These are phyloP conservation scores for Heterobasidion parviporum DNA, from an alignment of 1,284 basidiomycete genomes.

Conservation along the genomic window DNA sequence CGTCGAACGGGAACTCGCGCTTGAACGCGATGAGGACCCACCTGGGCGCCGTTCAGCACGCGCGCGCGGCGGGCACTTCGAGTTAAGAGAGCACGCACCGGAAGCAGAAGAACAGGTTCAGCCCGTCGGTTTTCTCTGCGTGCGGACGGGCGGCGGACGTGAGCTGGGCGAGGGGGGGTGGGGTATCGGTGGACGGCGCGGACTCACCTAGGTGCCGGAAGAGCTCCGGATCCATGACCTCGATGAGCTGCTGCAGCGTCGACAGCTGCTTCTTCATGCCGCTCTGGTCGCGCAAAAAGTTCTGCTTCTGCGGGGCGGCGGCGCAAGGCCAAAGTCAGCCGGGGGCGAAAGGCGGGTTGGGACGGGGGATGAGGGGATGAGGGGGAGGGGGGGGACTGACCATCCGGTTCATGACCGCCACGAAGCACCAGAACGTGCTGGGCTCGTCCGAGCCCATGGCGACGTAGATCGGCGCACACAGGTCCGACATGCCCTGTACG, in stretches of 20 bases:
- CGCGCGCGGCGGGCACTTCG: not conserved
- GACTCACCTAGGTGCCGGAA: constrained; percentile 73
- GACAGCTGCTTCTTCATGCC: constrained; percentile 95
- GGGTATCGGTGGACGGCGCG: constrained; percentile 8
- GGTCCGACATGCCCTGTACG: constrained; percentile 96
- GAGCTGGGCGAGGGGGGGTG: not conserved
- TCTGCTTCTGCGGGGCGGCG: constrained; percentile 58
- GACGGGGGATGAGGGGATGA: not conserved
- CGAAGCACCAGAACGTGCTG: constrained; percentile 93
- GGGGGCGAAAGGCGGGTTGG: not conserved
- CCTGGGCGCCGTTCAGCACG: constrained; percentile 19
- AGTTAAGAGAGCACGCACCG: constrained; percentile 39
- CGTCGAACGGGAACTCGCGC: constrained; percentile 88
- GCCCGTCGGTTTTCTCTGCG: constrained; percentile 78
- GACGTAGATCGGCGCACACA: constrained; percentile 90
- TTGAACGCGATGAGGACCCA: constrained; percentile 92
- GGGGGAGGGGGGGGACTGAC: constrained; percentile 31
- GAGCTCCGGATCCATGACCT: constrained; percentile 90
- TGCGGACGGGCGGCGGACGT: not conserved
- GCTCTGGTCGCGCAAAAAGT: constrained; percentile 93
- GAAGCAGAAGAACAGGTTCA: constrained; percentile 99
- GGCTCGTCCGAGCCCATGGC: constrained; percentile 87
- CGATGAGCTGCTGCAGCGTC: constrained; percentile 84
- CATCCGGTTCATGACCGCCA: constrained; percentile 92
- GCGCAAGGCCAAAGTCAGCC: not conserved